A percentile compares a stretch with the other conserved stretches of the same genome.
Evolutionary conservation across 2,329 filamentous ascomycete genomes (phyloP).

Genomic region (Diaporthe citri): DNA sequence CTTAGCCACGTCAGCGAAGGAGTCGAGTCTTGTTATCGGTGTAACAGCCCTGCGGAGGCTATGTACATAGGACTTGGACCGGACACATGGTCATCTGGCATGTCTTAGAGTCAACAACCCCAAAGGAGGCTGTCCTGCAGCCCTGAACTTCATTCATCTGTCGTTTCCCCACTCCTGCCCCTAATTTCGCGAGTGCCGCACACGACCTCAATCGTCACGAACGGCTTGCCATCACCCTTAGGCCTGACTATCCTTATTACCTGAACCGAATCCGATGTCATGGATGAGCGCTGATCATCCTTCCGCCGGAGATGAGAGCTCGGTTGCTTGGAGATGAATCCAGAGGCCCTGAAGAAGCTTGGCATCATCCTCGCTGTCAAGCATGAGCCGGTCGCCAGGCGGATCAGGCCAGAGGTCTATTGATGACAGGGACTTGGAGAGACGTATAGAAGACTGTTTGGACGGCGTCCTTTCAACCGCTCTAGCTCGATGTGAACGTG

Average conservation of each 20-base stretch:
- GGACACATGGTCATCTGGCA: neutral
- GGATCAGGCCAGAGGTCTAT: neutral
- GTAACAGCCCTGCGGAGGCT: constrained; percentile 1
- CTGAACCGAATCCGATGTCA: neutral
- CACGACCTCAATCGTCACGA: neutral
- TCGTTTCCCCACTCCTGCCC: neutral
- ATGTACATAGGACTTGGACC: constrained; percentile 1
- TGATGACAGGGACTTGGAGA: neutral
- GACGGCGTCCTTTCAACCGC: neutral
- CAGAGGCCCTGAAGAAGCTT: neutral
- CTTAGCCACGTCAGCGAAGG: neutral
- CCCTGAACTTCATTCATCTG: neutral
- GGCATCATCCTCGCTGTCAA: neutral
- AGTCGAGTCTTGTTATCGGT: neutral
- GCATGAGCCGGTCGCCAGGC: neutral
- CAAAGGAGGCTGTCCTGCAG: neutral
- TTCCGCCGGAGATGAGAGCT: neutral
- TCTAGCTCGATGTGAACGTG: neutral
- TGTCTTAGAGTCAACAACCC: neutral
- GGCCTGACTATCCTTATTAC: neutral
- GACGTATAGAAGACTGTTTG: constrained; percentile 18
- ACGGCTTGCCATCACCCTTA: neutral
- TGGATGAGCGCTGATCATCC: neutral
- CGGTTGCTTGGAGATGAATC: neutral
- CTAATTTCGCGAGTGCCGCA: neutral